These are phyloP conservation scores for Microthlaspi erraticum DNA, from an alignment of 345 rosid genomes.

Conservation along the genomic window DNA sequence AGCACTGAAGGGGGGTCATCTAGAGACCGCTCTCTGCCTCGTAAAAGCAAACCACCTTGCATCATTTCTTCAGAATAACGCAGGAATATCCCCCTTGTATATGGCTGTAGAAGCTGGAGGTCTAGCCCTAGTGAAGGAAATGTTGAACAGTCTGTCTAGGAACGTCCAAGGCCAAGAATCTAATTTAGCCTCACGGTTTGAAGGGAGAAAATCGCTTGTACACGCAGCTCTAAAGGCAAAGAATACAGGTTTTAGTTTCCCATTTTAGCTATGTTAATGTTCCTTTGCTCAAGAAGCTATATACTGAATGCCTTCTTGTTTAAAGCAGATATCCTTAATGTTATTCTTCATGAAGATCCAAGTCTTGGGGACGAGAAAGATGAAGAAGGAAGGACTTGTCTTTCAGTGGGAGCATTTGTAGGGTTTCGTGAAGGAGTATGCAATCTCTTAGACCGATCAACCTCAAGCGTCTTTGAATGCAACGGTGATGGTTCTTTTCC, in stretches of 20 bases:
- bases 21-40: not conserved
- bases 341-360: not conserved
- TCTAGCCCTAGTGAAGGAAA: not conserved
- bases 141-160: not conserved
- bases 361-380: not conserved
- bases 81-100: slow-evolving; percentile 14
- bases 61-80: not conserved
- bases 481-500: slow-evolving; percentile 15
- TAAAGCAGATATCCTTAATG: not conserved
- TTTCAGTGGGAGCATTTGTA: not conserved
- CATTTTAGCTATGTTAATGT: no score
- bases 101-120: slow-evolving; percentile 1
- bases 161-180: not conserved
- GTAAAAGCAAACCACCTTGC: not conserved
- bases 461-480: not conserved
- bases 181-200: no score
- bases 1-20: not conserved
- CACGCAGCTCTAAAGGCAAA: no score
- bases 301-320: no score
- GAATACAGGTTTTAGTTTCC: no score
- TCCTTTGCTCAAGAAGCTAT: no score
- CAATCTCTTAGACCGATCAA: not conserved
- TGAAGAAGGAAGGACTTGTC: slow-evolving; percentile 31
- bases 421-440: slow-evolving; percentile 6
- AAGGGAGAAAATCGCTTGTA: no score